Evolutionary conservation across 768 basidiomycete genomes (phyloP), one percentile per base, ranked within the genome.

Genomic region (Mycena galopus): DNA sequence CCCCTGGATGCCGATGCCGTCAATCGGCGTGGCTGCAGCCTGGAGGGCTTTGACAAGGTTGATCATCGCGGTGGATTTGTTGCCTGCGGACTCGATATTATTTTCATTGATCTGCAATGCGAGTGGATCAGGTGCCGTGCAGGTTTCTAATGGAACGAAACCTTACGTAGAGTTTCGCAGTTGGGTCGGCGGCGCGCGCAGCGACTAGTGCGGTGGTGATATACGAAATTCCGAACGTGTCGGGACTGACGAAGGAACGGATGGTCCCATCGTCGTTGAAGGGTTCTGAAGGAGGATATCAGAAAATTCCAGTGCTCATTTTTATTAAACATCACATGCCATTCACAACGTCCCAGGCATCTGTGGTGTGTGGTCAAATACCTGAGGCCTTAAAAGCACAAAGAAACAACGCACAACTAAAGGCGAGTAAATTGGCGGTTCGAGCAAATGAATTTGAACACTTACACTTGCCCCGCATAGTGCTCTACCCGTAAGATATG

Each of bases 1-100:
- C 63, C 83, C 79, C 81, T 91, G 87, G 67, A 91, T 82, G 67
- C 91, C 91, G 60, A 93, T 78, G 17, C 86, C 88, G 73, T 88
- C 83, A 70, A 89, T 78, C 7, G 88, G 87, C 82, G n/a, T 76
- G 75, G 74, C 69, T 84, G 74, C 50, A 88, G 84, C 55, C 71
- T n/a, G n/a, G n/a, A n/a, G n/a, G n/a, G n/a, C 19, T 62, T 82
- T 77, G 7, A 86, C 84, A 59, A 86, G 82, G 73, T 81, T 80
- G 56, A 81, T 74, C 78, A 87, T 81, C n/a, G 84, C 81, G 37
- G 84, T 82, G 23, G 83, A 77, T 74, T 87, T 87, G 17, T 81
- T 74, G 55, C 84, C 83, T 57, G 77, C 39, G n/a, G 51, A 30
- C 66, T 79, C 79, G 25, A 79, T 75, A 44, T 76, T 75, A 72